These are phyloP conservation scores for Osmozyma mogii DNA, from an alignment of 805 yeast species.

Conservation along the genomic window DNA sequence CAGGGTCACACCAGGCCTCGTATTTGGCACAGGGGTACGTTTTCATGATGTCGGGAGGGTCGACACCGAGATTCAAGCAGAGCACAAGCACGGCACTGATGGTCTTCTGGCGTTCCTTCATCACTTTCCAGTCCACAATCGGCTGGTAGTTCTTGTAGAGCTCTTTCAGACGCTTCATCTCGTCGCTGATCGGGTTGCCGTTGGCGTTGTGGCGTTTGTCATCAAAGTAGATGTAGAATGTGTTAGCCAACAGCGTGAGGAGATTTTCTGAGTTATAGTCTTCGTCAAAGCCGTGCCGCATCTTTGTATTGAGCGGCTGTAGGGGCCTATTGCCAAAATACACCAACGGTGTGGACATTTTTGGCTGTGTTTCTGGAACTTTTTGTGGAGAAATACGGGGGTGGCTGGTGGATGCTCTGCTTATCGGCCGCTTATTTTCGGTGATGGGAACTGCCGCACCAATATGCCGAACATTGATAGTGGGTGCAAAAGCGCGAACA, in stretches of 20 bases:
- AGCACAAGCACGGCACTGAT: conserved; percentile 87
- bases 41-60: conserved; percentile 92
- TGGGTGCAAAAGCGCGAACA: too few species aligned
- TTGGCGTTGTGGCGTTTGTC: conserved; percentile 88
- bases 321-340: conserved; percentile 31
- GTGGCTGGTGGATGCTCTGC: too few species aligned
- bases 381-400: too few species aligned
- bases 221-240: conserved; percentile 78
- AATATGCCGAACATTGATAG: too few species aligned
- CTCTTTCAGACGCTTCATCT: conserved; percentile 37
- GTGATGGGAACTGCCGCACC: too few species aligned
- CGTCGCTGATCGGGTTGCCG: conserved; percentile 66
- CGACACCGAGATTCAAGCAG: conserved; percentile 89
- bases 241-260: conserved; percentile 49
- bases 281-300: conserved; percentile 60
- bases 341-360: conserved; percentile 11
- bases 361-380: too few species aligned
- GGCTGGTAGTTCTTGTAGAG: conserved; percentile 51
- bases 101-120: conserved; percentile 86
- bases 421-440: too few species aligned
- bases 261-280: conserved; percentile 52
- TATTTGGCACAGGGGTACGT: conserved; percentile 87
- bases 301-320: conserved; percentile 44
- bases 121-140: conserved; percentile 82
- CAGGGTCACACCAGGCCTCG: conserved; percentile 93